Base-by-base conservation (phyloP, 768 basidiomycete species). In the Sporobolomyces phaffii region DNA sequence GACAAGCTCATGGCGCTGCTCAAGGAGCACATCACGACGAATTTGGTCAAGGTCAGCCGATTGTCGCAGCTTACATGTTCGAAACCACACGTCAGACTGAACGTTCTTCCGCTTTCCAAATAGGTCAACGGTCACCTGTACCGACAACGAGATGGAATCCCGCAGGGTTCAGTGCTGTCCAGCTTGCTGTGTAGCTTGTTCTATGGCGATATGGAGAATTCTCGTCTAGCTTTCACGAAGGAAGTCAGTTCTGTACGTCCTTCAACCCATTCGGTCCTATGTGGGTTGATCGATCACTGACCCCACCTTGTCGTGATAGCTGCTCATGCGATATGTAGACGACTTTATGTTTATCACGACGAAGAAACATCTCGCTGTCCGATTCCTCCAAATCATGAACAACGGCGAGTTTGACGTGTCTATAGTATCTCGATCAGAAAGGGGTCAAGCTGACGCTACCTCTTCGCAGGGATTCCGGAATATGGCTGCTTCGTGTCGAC, bases 81-180 rank as follows among this genome's bases (percentile, higher is more conserved):
- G n/a, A n/a, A n/a, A n/a, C n/a, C n/a, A n/a, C n/a, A n/a, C n/a
- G n/a, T n/a, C n/a, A n/a, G n/a, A n/a, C n/a, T n/a, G n/a, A n/a
- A n/a, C n/a, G n/a, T n/a, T n/a, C n/a, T 29, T 52, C 31, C 57
- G 5, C 24, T 45, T 36, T 38, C 31, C n/a, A 2, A 29, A 4
- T 70, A 94, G 91, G 91, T 96, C 58, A 89, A 88, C 2, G 73
- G 79, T n/a, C 78, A 83, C 45, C 90, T 87, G 74, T 94, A 87
- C 75, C 85, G 87, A 17, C 96, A 99, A 77, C 84, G 83, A n/a
- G 84, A 90, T 33, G 96, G 96, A 3, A 99, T 99, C 28, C 94
- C 96, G 1, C 96, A 99, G 77, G 96, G 96, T 26, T 97, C 93
- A 3, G 85, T 92, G n/a, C 79, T 98, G n/a, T 96, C 92, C 10